Evolutionary conservation across 1,284 basidiomycete genomes (phyloP).

Genomic region (Puccinia sorghi): DNA sequence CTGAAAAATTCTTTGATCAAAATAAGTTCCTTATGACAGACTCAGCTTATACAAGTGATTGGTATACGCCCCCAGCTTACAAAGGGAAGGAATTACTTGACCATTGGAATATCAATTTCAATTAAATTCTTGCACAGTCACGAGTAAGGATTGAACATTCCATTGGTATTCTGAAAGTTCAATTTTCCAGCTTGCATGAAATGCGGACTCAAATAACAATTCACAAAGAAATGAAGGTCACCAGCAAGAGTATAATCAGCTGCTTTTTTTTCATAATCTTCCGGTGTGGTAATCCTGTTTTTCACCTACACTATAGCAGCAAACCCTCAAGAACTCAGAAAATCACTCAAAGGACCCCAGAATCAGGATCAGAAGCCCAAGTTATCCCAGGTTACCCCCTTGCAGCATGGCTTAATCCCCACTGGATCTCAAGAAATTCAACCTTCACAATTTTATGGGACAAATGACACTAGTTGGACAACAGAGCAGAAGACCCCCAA

Average conservation of each 20-base stretch:
- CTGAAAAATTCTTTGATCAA: background rate
- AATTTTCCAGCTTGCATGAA: conserved; percentile 12
- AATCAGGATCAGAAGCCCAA: too few relatives aligned
- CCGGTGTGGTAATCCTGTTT: too few relatives aligned
- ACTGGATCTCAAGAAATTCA: too few relatives aligned
- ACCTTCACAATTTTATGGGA: too few relatives aligned
- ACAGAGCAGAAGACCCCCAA: too few relatives aligned
- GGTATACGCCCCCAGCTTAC: conserved; percentile 2
- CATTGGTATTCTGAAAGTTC: conserved; percentile 7
- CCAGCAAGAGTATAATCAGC: background rate
- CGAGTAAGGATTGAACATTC: conserved; percentile 15
- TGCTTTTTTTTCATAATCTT: conserved; percentile 10
- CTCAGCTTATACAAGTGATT: conserved; percentile 9
- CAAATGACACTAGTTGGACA: too few relatives aligned
- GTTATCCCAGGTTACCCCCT: too few relatives aligned
- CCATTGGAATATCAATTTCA: background rate
- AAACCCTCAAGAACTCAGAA: too few relatives aligned
- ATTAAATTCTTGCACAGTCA: conserved; percentile 5
- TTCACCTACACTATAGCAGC: too few relatives aligned
- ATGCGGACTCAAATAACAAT: background rate
- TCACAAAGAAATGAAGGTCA: background rate
- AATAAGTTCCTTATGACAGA: conserved; percentile 6
- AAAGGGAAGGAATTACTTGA: background rate
- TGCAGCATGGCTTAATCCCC: too few relatives aligned
- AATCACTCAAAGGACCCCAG: too few relatives aligned